Evolutionary conservation across 1,139 yeast genomes (phyloP).

Genomic region (Candida tropicalis): DNA sequence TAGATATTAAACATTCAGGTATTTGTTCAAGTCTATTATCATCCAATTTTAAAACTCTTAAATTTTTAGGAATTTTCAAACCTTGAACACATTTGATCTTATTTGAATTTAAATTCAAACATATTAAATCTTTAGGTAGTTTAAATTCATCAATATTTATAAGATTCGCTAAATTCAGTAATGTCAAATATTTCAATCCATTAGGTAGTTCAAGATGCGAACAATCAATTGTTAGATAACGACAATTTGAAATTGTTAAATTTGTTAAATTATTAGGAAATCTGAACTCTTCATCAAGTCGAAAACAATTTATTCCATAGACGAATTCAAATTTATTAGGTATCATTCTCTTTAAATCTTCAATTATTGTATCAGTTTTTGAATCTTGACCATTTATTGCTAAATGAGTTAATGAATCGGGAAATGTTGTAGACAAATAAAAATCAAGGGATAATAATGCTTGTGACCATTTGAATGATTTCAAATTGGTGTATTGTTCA

Average conservation of each 20-base stretch:
- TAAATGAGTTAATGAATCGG: conserved; percentile 6
- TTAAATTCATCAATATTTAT: conserved; percentile 3
- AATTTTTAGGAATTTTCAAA: conserved; percentile 7
- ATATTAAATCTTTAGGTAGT: conserved; percentile 4
- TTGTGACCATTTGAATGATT: conserved; percentile 8
- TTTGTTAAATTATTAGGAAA: conserved; percentile 7
- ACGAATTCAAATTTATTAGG: conserved; percentile 8
- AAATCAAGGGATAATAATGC: conserved; percentile 12
- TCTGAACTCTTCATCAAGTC: conserved; percentile 9
- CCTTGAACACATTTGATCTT: conserved; percentile 8
- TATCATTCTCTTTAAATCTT: conserved; percentile 6
- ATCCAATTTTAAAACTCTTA: conserved; percentile 8
- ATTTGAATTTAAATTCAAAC: conserved; percentile 11
- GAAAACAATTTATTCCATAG: conserved; percentile 10
- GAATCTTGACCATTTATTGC: conserved; percentile 10
- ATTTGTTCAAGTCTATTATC: conserved; percentile 10
- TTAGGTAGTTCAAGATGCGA: conserved; percentile 5
- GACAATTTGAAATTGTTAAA: conserved; percentile 10
- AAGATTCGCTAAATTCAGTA: conserved; percentile 11
- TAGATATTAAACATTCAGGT: background rate
- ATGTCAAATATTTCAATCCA: conserved; percentile 3
- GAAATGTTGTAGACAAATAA: conserved; percentile 4
- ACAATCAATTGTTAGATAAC: conserved; percentile 9
- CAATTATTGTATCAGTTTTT: conserved; percentile 2
- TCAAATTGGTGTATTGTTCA: conserved; percentile 8